Conservation (phyloP, 495 filamentous ascomycete genomes). For the Collariella sp. region DNA sequence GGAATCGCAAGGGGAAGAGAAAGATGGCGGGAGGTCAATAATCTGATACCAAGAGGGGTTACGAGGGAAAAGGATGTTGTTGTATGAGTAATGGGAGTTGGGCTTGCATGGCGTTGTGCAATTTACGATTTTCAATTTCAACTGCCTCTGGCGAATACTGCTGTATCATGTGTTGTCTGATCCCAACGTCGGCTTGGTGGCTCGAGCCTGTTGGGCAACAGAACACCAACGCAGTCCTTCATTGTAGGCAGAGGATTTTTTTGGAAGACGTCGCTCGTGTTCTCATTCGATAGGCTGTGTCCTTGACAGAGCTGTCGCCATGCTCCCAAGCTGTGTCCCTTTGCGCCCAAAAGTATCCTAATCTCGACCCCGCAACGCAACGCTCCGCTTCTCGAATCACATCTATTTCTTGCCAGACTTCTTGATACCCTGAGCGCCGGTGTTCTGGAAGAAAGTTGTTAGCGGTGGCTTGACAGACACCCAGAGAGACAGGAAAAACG, state of each 20-base stretch:
- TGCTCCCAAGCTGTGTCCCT: not conserved
- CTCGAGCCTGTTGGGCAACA: too few species aligned
- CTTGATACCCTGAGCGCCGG: slow-evolving; percentile 77
- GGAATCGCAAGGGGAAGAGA: not conserved
- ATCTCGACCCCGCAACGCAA: slow-evolving; percentile 6
- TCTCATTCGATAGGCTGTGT: not conserved
- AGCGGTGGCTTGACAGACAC: slow-evolving; percentile 33
- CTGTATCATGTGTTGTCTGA: too few species aligned
- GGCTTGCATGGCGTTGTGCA: slow-evolving; percentile 16
- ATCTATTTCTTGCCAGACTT: slow-evolving; percentile 80
- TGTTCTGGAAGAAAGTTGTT: slow-evolving; percentile 38
- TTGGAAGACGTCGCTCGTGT: not conserved
- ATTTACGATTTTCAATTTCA: too few species aligned
- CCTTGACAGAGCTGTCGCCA: not conserved
- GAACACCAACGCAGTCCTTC: too few species aligned
- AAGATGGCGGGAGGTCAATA: not conserved
- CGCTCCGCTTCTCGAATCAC: not conserved
- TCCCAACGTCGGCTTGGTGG: too few species aligned
- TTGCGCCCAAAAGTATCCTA: not conserved
- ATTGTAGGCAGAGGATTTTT: not conserved
- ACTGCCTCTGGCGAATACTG: too few species aligned
- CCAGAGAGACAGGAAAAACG: not conserved
- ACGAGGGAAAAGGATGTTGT: not conserved
- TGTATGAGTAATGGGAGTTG: slow-evolving; percentile 8
- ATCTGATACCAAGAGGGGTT: not conserved